These are phyloP conservation scores for Metschnikowia proteae DNA, from an alignment of 805 yeast genomes.

Conservation along the genomic window DNA sequence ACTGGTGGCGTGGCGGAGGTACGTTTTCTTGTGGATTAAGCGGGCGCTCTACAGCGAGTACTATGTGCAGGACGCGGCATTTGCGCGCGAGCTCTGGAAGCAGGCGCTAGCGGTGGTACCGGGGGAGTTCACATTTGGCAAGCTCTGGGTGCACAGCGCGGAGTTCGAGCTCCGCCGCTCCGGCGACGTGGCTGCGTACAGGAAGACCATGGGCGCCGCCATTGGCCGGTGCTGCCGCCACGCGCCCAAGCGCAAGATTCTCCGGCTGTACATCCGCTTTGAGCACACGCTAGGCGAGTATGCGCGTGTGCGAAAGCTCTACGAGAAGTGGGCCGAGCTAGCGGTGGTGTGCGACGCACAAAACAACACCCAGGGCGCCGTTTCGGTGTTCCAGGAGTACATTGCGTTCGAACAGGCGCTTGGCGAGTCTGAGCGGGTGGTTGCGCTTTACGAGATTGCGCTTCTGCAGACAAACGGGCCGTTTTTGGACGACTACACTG, in stretches of 20 bases:
- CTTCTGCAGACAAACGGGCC: constrained; percentile 18
- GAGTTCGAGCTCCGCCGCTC: constrained; percentile 70
- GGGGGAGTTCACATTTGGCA: constrained; percentile 58
- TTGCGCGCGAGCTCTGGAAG: constrained; percentile 51
- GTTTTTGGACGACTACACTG: constrained; percentile 40
- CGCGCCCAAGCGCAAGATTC: constrained; percentile 56
- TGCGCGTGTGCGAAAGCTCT: constrained; percentile 73
- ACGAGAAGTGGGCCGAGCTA: constrained; percentile 58
- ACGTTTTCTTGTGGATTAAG: constrained; percentile 66
- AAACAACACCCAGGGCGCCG: background rate
- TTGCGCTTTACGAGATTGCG: constrained; percentile 58
- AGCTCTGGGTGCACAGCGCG: constrained; percentile 68
- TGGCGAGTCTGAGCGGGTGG: constrained; percentile 67
- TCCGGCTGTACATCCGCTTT: constrained; percentile 60
- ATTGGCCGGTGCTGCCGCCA: constrained; percentile 48
- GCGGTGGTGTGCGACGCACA: constrained; percentile 13
- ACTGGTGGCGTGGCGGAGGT: constrained; percentile 57
- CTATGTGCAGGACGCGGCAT: constrained; percentile 34
- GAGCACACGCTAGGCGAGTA: constrained; percentile 72
- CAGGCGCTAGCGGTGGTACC: constrained; percentile 55
- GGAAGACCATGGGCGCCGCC: constrained; percentile 68
- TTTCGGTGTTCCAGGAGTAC: constrained; percentile 54
- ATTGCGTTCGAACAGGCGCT: constrained; percentile 64
- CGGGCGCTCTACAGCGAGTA: constrained; percentile 63
- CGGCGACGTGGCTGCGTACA: constrained; percentile 41